Percentiles rank a stretch among this genome's conserved stretches.
Conservation (phyloP, 495 filamentous ascomycete species). For the Neurospora sp. region DNA sequence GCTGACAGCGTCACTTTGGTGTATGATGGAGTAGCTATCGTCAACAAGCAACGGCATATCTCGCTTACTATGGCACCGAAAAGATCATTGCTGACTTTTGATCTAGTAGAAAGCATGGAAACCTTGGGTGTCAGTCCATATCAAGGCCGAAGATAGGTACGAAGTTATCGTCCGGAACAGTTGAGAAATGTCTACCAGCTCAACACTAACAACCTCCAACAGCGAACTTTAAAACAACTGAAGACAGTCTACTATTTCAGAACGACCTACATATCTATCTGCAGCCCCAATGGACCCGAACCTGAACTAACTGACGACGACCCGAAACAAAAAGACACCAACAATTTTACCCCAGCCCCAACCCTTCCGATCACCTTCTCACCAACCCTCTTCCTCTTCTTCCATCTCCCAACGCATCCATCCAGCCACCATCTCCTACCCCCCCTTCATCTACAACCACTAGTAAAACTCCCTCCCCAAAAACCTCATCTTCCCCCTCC, state of each 20-base stretch:
- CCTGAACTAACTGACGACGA: neutral
- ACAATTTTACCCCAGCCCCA: neutral
- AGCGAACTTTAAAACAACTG: neutral
- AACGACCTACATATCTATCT: neutral
- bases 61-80: neutral
- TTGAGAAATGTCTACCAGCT: neutral
- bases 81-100: neutral
- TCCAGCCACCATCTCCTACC: too few species aligned
- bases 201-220: neutral
- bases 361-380: too few species aligned
- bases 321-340: neutral
- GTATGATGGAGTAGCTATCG: too few species aligned
- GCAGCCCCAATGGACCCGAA: neutral
- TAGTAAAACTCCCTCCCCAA: constrained; percentile 17
- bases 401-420: too few species aligned
- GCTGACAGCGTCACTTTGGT: too few species aligned
- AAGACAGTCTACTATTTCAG: neutral
- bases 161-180: neutral
- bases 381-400: too few species aligned
- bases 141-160: too few species aligned
- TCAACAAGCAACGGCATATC: too few species aligned
- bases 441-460: too few species aligned
- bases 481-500: constrained; percentile 44
- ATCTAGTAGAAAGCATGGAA: neutral
- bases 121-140: too few species aligned